These are phyloP conservation scores for Echeveria elegans DNA, from an alignment of 164 flowering plant species.

Conservation along the genomic window DNA sequence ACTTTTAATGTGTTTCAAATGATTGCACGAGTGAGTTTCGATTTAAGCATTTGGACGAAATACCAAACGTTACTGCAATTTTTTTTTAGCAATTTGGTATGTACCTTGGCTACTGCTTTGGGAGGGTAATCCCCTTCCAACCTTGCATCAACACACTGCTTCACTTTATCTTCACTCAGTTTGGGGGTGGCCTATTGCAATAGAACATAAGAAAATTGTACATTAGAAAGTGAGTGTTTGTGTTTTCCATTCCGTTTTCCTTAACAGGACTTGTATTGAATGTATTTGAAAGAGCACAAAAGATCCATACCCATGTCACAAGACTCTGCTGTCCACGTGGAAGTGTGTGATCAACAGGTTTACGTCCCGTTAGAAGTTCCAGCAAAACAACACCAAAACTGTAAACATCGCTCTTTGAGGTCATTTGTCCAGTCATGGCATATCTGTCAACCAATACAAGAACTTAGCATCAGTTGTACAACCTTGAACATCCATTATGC, in stretches of 20 bases:
- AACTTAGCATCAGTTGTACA: not conserved
- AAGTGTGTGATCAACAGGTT: constrained; percentile 77
- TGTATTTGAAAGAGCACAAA: not conserved
- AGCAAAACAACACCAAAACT: constrained; percentile 82
- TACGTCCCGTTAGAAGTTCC: constrained; percentile 81
- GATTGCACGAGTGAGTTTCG: not conserved
- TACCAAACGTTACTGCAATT: not conserved
- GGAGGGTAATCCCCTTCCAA: constrained; percentile 68
- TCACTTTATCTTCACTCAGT: constrained; percentile 82
- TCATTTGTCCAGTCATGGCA: constrained; percentile 83
- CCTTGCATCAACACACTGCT: constrained; percentile 74
- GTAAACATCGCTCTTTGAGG: constrained; percentile 83
- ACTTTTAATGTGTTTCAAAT: not conserved
- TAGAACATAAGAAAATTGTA: not conserved
- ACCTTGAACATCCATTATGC: not conserved
- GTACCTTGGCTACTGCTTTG: constrained; percentile 86
- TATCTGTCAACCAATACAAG: constrained; percentile 36
- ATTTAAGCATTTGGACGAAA: not conserved
- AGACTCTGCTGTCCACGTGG: constrained; percentile 91
- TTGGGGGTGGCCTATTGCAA: constrained; percentile 67
- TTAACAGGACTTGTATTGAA: not conserved
- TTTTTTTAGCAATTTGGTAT: not conserved
- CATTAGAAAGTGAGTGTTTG: not conserved
- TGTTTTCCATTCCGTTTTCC: not conserved
- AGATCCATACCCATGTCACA: constrained; percentile 65